These are phyloP conservation scores for Dianthus caryophyllus DNA, from an alignment of 148 eudicot species.

Conservation along the genomic window DNA sequence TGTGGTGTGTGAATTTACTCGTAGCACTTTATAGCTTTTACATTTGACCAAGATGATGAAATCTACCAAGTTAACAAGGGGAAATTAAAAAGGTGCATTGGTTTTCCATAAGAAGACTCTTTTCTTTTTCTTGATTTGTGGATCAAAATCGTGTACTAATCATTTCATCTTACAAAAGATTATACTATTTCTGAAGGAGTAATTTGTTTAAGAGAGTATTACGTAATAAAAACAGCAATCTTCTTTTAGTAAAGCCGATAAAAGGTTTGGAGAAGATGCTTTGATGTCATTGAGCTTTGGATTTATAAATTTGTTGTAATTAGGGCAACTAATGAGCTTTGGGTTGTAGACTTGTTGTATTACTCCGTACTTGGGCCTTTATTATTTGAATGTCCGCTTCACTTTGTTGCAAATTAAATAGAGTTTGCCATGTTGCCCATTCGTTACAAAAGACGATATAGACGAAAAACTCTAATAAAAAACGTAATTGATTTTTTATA, in stretches of 20 bases:
- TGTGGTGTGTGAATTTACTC: neutral
- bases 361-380: no score
- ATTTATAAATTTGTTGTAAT: no score
- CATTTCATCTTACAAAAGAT: slow-evolving; percentile 24
- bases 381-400: no score
- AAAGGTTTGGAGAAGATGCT: neutral
- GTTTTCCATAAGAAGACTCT: neutral
- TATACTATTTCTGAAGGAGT: slow-evolving; percentile 17
- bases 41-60: slow-evolving; percentile 1
- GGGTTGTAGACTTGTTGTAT: no score
- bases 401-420: no score
- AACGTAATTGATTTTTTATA: no score
- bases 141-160: slow-evolving; percentile 21
- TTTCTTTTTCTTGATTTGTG: neutral
- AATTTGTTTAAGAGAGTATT: slow-evolving; percentile 8
- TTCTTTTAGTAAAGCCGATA: slow-evolving; percentile 16
- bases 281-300: neutral
- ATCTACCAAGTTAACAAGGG: neutral
- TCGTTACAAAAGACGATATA: no score
- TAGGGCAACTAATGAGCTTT: no score
- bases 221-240: no score
- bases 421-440: no score
- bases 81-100: neutral
- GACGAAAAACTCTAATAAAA: no score
- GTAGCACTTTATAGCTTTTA: neutral